These are phyloP conservation scores for Rhynchosporium agropyri DNA, from an alignment of 2,329 filamentous ascomycete genomes.

Conservation along the genomic window DNA sequence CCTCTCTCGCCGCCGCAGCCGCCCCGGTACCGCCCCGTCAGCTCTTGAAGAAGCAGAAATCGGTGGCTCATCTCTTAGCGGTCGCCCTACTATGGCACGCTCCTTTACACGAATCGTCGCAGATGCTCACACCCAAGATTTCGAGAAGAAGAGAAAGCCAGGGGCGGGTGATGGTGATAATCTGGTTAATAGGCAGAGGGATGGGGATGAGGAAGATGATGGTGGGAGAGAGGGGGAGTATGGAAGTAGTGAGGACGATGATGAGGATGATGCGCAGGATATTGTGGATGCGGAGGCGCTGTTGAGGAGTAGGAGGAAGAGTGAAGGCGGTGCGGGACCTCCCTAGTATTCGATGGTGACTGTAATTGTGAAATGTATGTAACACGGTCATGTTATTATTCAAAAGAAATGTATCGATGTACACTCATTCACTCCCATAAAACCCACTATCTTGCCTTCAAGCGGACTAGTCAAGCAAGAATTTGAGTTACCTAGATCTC, in stretches of 20 bases:
- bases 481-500: too few species aligned
- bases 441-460: too few species aligned
- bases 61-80: constrained; percentile 20
- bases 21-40: constrained; percentile 24
- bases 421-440: too few species aligned
- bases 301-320: constrained; percentile 23
- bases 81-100: constrained; percentile 26
- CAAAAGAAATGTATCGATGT: too few species aligned
- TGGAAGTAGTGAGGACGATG: constrained; percentile 28
- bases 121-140: constrained; percentile 86
- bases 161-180: constrained; percentile 26
- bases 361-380: not conserved
- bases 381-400: too few species aligned
- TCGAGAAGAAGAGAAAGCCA: constrained; percentile 72
- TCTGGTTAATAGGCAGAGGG: constrained; percentile 9
- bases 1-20: constrained; percentile 30
- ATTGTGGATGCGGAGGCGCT: constrained; percentile 33
- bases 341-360: not conserved
- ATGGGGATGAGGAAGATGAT: constrained; percentile 24
- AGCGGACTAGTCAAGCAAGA: too few species aligned
- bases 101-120: constrained; percentile 70
- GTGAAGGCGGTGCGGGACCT: not conserved
- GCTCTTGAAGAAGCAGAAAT: constrained; percentile 32
- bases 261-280: constrained; percentile 35
- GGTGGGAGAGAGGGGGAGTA: constrained; percentile 13